Percentiles rank a stretch among this genome's conserved stretches.
These are phyloP conservation scores for Solanum bulbocastanum DNA, from an alignment of 257 asterid genomes.

Conservation along the genomic window DNA sequence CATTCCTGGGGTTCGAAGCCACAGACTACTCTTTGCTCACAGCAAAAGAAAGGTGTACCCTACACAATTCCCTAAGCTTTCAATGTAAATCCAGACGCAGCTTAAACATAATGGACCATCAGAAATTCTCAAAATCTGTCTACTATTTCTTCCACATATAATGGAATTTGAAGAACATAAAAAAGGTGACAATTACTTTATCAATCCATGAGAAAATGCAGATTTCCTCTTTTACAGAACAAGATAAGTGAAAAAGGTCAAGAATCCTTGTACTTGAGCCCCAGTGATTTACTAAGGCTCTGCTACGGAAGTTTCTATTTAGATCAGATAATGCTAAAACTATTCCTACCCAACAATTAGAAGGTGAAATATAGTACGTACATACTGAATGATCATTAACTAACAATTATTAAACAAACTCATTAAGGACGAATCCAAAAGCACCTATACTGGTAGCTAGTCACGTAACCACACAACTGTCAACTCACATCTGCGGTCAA, in stretches of 20 bases:
- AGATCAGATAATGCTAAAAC: background rate
- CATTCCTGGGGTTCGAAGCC: background rate
- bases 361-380: background rate
- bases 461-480: background rate
- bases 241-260: background rate
- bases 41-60: background rate
- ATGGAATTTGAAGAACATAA: background rate
- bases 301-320: background rate
- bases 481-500: background rate
- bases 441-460: background rate
- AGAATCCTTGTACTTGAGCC: background rate
- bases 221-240: background rate
- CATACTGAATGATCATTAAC: background rate
- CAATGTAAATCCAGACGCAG: background rate
- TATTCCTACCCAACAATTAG: background rate
- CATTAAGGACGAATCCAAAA: background rate
- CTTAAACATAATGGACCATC: background rate
- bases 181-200: background rate
- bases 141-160: background rate
- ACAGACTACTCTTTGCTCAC: background rate
- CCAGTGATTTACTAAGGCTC: background rate
- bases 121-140: background rate
- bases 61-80: background rate
- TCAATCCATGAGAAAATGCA: background rate
- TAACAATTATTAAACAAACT: background rate